Evolutionary conservation across 2,329 filamentous ascomycete genomes (phyloP).

Genomic region (Cryphonectria radicalis): DNA sequence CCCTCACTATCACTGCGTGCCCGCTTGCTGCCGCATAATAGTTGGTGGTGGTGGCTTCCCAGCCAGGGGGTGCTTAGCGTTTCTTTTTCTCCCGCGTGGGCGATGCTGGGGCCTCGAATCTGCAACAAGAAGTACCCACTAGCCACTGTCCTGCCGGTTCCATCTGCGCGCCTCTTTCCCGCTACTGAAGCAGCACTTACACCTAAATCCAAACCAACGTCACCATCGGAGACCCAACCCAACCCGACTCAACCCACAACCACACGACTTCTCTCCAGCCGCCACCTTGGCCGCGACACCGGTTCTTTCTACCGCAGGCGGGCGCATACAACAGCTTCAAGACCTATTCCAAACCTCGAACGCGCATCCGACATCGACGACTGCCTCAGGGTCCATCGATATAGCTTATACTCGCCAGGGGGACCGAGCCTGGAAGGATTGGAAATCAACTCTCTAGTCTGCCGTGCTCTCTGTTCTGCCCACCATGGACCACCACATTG

Average conservation of each 20-base stretch:
- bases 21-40: not conserved
- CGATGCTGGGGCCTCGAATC: slow-evolving; percentile 5
- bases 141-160: slow-evolving; percentile 7
- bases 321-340: not conserved
- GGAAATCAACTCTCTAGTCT: slow-evolving; percentile 1
- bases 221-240: slow-evolving; percentile 1
- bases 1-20: not conserved
- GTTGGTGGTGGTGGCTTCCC: not conserved
- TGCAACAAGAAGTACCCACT: slow-evolving; percentile 19
- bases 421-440: slow-evolving; percentile 1
- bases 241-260: not conserved
- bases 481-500: slow-evolving; percentile 57
- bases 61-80: not conserved
- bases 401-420: not conserved
- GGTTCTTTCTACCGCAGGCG: not conserved
- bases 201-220: not conserved
- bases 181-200: slow-evolving; percentile 7
- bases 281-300: slow-evolving; percentile 1
- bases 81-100: not conserved
- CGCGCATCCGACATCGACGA: not conserved
- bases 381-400: not conserved
- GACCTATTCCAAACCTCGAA: not conserved
- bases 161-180: slow-evolving; percentile 9
- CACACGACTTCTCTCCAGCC: not conserved
- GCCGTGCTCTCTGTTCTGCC: not conserved